phyloP scores from a whole-genome alignment of 148 eudicot genomes.

The Simmondsia chinensis region DNA sequence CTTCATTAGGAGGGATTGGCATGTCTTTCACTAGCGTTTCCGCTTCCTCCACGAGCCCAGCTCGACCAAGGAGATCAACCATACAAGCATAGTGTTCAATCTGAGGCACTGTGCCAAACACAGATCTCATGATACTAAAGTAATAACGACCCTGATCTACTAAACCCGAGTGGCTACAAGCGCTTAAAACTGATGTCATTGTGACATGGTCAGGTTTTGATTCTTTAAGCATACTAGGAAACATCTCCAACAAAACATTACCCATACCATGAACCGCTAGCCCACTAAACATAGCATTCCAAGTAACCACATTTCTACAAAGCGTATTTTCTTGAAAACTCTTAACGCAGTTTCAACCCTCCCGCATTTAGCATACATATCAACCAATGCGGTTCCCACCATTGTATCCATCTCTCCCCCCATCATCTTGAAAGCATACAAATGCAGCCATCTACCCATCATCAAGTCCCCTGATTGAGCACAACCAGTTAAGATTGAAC shows the following conservation, averaged over 20 bases:
- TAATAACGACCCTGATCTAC: constrained; percentile 50
- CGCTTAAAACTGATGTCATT: constrained; percentile 47
- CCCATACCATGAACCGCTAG: too few relatives aligned
- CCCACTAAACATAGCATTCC: constrained; percentile 54
- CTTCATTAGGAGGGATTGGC: constrained; percentile 36
- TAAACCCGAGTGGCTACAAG: constrained; percentile 59
- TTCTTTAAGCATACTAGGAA: too few relatives aligned
- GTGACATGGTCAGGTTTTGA: constrained; percentile 53
- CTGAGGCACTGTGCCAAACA: constrained; percentile 11
- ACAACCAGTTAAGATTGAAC: constrained; percentile 44
- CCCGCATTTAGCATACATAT: constrained; percentile 62
- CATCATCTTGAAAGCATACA: constrained; percentile 59
- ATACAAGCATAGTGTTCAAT: constrained; percentile 55
- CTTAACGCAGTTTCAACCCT: constrained; percentile 17
- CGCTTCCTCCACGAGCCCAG: constrained; percentile 47
- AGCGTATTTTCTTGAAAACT: constrained; percentile 29
- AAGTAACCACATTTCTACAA: constrained; percentile 43
- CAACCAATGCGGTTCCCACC: constrained; percentile 54
- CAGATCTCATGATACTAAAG: constrained; percentile 38
- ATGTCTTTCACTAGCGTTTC: constrained; percentile 31
- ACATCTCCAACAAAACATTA: too few relatives aligned
- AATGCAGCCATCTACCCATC: constrained; percentile 46
- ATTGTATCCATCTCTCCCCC: constrained; percentile 41
- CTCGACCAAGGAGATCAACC: constrained; percentile 71
- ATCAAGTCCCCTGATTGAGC: constrained; percentile 21